Percentiles rank a stretch among this genome's conserved stretches.
These are phyloP conservation scores for Diaporthe longicolla DNA, from an alignment of 2,329 filamentous ascomycete species.

Conservation along the genomic window DNA sequence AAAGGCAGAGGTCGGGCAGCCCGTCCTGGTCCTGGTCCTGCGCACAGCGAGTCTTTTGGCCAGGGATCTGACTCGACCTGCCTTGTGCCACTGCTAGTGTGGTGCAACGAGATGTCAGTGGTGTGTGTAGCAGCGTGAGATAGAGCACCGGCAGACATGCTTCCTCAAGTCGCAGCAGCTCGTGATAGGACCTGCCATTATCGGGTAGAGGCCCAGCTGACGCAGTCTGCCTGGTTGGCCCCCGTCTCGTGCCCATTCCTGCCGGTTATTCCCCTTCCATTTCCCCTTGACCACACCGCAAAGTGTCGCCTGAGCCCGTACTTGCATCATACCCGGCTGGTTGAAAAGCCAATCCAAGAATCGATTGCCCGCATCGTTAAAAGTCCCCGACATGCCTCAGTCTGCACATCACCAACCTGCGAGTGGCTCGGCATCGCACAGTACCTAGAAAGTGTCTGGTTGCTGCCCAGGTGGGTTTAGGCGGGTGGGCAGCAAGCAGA, in stretches of 20 bases:
- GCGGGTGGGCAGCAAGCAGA: not conserved
- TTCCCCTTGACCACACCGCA: not conserved
- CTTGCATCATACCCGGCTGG: conserved; percentile 4
- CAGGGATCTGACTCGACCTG: conserved; percentile 36
- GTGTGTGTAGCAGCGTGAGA: not conserved
- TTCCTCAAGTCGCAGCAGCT: conserved; percentile 20
- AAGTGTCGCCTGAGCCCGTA: conserved; percentile 1
- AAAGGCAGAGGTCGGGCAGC: conserved; percentile 9
- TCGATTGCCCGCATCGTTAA: not conserved
- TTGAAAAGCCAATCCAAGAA: not conserved
- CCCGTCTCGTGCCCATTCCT: conserved; percentile 24
- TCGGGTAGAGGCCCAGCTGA: conserved; percentile 35
- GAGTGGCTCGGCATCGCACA: not conserved
- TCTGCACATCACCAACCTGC: not conserved
- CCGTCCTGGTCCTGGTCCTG: conserved; percentile 10
- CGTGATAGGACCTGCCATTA: conserved; percentile 40
- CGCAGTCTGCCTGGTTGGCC: conserved; percentile 26
- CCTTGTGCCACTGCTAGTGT: conserved; percentile 27
- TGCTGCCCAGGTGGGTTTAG: conserved; percentile 17
- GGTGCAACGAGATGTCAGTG: conserved; percentile 25
- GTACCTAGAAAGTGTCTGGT: not conserved
- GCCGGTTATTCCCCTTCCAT: not conserved
- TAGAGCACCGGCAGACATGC: conserved; percentile 26
- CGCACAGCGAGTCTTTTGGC: not conserved
- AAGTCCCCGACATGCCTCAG: not conserved